Base-by-base conservation (phyloP, 768 basidiomycete species). In the Zangia roseola region DNA sequence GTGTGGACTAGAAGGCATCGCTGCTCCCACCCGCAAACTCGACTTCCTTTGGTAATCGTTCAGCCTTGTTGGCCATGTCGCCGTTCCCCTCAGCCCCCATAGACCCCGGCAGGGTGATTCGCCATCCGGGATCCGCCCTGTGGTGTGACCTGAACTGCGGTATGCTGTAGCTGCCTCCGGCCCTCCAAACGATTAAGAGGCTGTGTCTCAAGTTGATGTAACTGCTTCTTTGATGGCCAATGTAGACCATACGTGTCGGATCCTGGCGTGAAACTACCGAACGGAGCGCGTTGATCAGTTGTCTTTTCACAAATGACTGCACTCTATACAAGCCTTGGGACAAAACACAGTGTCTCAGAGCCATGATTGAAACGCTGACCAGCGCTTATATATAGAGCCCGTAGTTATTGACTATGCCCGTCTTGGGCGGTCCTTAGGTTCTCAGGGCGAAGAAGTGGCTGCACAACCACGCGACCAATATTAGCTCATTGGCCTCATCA, bases 11-110 rank as follows among this genome's bases (percentile, higher is more conserved):
- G 9, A 38, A n/a, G 25, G 36, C 51, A 49, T 28, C 14, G 39
- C 9, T 35, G 42, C 42, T 33, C 44, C 35, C 44, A 31, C 33
- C 34, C 23, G 36, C 28, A 30, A 9, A 21, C 21, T 25, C 16
- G 38, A 41, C 54, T 26, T 47, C 38, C 40, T 39, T n/a, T 47
- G 55, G 62, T 38, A 48, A 56, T 54, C 20, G 36, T 42, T 12
- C 24, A 33, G 20, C 55, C 53, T 55, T 38, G 59, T 63, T 59
- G 53, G 56, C 55, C 60, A 54, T 46, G 51, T 39, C 52, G 13
- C 40, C 39, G 50, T 38, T 45, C 4, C 60, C 60, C 60, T 62
- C 40, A 47, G 40, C 53, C 60, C 60, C 47, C 40, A 31, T 8
- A 38, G 34, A 31, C 28, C 7, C 47, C 24, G 44, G n/a, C 26